Base-by-base conservation (phyloP, 495 filamentous ascomycete species). In the Lasiosphaeria miniovina region DNA sequence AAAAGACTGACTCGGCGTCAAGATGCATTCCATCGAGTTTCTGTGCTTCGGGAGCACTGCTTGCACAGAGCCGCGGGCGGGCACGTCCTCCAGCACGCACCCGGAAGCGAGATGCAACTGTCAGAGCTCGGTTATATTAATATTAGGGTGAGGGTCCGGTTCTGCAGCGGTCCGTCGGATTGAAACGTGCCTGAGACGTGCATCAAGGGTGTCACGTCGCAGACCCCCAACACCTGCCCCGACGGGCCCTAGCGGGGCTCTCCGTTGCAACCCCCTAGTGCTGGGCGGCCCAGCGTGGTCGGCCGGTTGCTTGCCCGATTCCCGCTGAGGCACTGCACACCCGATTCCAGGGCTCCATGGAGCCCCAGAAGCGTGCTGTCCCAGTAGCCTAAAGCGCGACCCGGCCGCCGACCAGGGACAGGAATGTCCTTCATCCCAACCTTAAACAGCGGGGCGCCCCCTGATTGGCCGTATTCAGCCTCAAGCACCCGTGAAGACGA, bases 141-240 rank as follows among this genome's bases (percentile, higher is more conserved):
- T 54, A 40, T 58, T 34, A 34, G 46, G 46, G 49, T 54, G 50
- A 60, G 48, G 12, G 15, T 17, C 49, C 65, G 68, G 68, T 45
- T 52, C 14, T 32, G 58, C 56, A 43, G 63, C 56, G 59, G 63
- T 69, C 69, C 69, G 67, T 64, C 52, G 33, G 56, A 70, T 70
- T 72, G 69, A 72, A 72, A 72, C 69, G 58, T 49, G 55, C 5
- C 60, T 72, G 69, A 70, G 69, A 72, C 69, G 59, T 55, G 63
- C 60, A 67, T 55, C 36, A 61, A 52, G 62, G 53, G 57, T 65
- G 67, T 67, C 63, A 68, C 63, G 69, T 72, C 63, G 51, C 65
- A 70, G 62, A 63, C 61, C 32, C 61, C 24, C 24, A 0, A 24
- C 24, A 24, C 24, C 57, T 34, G 31, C 40, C 54, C 36, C 32